Percentiles rank a stretch among this genome's conserved stretches.
Conservation (phyloP, 352 stramenopile species). For the Pythium scleroteichum region DNA sequence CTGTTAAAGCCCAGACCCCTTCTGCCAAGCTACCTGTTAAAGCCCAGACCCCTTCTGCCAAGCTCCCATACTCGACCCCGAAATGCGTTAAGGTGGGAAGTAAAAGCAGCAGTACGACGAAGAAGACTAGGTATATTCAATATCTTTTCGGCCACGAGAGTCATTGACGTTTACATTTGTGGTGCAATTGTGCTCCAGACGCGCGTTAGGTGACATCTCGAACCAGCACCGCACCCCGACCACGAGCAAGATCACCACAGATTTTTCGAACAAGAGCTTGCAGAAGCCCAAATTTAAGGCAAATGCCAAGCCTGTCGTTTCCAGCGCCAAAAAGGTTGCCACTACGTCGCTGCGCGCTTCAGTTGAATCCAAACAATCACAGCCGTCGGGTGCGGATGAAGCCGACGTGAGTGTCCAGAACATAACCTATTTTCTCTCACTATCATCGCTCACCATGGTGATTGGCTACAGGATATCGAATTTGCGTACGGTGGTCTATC, state of each 20-base stretch:
- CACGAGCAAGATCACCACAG: slow-evolving; percentile 16
- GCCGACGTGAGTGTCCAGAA: slow-evolving; percentile 36
- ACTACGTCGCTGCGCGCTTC: too few species aligned
- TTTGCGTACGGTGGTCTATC: slow-evolving; percentile 67
- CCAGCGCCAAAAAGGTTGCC: background rate
- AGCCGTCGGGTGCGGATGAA: slow-evolving; percentile 28
- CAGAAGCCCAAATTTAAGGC: slow-evolving; percentile 8
- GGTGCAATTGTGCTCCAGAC: slow-evolving; percentile 32
- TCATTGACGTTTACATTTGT: background rate
- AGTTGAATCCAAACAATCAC: too few species aligned
- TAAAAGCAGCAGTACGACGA: slow-evolving; percentile 33
- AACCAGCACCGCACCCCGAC: slow-evolving; percentile 58
- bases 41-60: slow-evolving; percentile 9
- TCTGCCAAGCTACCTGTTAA: slow-evolving; percentile 16
- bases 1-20: slow-evolving; percentile 15
- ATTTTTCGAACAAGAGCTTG: slow-evolving; percentile 15
- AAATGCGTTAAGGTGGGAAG: slow-evolving; percentile 29
- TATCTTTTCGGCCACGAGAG: background rate
- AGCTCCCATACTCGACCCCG: slow-evolving; percentile 38
- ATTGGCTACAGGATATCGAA: slow-evolving; percentile 60
- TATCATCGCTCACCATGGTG: background rate
- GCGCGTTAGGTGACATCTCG: slow-evolving; percentile 73
- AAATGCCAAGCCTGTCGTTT: slow-evolving; percentile 8
- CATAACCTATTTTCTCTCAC: background rate
- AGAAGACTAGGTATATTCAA: slow-evolving; percentile 48